phyloP scores from a whole-genome alignment of 73 alveolate species.

The Paramecium caudatum region DNA sequence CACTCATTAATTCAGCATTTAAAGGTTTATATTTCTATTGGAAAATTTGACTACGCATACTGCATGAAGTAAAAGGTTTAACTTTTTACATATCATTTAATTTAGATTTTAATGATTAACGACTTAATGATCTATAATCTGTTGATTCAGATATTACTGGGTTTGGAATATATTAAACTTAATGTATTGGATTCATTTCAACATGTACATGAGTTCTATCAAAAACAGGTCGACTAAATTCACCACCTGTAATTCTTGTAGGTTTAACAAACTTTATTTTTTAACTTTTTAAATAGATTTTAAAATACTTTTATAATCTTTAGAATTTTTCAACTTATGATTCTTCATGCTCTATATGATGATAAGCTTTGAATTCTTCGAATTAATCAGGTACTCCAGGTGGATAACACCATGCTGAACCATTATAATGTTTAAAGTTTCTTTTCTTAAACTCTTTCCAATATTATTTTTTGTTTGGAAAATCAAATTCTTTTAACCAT shows the following conservation, averaged over 20 bases:
- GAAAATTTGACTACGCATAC: slow-evolving; percentile 23
- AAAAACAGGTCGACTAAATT: slow-evolving; percentile 38
- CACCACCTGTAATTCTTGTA: neutral
- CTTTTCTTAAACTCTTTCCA: slow-evolving; percentile 34
- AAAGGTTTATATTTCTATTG: slow-evolving; percentile 26
- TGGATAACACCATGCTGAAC: slow-evolving; percentile 38
- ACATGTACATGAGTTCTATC: slow-evolving; percentile 49
- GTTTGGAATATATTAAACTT: slow-evolving; percentile 42
- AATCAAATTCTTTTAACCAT: slow-evolving; percentile 67
- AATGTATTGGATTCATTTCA: slow-evolving; percentile 55
- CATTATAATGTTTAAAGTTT: slow-evolving; percentile 62
- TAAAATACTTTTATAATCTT: slow-evolving; percentile 1
- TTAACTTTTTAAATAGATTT: neutral
- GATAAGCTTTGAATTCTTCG: slow-evolving; percentile 65
- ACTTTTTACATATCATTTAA: slow-evolving; percentile 48
- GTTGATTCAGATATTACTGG: neutral
- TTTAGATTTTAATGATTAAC: neutral
- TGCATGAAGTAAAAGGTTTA: slow-evolving; percentile 58
- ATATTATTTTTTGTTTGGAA: slow-evolving; percentile 52
- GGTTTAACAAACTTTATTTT: slow-evolving; percentile 18
- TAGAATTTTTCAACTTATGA: slow-evolving; percentile 26
- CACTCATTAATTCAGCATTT: slow-evolving; percentile 23
- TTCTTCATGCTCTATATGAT: slow-evolving; percentile 45
- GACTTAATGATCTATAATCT: neutral
- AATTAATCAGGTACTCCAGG: slow-evolving; percentile 30